These are phyloP conservation scores for Thalia dealbata DNA, from an alignment of 176 grass and related monocot genomes.

Conservation along the genomic window DNA sequence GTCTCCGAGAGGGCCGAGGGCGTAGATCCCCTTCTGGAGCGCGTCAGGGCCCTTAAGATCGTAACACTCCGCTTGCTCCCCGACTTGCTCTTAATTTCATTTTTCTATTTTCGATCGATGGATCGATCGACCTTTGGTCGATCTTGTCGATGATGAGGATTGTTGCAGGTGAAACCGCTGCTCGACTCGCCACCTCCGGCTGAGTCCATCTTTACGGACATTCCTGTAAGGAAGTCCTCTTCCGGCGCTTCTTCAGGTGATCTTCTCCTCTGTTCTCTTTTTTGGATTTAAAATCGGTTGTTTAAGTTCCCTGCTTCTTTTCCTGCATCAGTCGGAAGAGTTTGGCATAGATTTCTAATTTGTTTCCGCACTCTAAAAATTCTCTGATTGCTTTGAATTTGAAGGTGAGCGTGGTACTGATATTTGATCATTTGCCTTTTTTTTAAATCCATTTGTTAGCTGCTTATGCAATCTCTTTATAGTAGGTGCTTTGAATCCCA, in stretches of 20 bases:
- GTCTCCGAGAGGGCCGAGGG: conserved; percentile 18
- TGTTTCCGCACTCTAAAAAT: background rate
- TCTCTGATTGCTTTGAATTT: background rate
- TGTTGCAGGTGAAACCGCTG: conserved; percentile 16
- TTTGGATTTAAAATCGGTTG: background rate
- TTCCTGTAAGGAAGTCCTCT: conserved; percentile 17
- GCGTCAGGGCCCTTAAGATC: conserved; percentile 14
- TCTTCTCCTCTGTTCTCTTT: background rate
- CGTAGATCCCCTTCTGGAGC: conserved; percentile 17
- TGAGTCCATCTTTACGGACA: conserved; percentile 9
- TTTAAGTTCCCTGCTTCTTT: no score
- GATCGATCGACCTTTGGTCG: background rate
- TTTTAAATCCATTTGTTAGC: background rate
- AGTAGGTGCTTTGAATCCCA: conserved; percentile 57
- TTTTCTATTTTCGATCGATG: background rate
- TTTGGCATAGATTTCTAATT: background rate
- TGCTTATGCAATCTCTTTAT: background rate
- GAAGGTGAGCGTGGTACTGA: background rate
- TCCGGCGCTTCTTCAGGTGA: conserved; percentile 10
- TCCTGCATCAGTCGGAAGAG: background rate
- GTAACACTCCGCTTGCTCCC: background rate
- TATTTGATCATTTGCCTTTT: background rate
- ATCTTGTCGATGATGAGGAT: background rate
- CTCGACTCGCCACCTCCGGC: conserved; percentile 7
- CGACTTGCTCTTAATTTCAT: background rate